These are phyloP conservation scores for Platismatia glauca DNA, from an alignment of 495 filamentous ascomycete species.

Conservation along the genomic window DNA sequence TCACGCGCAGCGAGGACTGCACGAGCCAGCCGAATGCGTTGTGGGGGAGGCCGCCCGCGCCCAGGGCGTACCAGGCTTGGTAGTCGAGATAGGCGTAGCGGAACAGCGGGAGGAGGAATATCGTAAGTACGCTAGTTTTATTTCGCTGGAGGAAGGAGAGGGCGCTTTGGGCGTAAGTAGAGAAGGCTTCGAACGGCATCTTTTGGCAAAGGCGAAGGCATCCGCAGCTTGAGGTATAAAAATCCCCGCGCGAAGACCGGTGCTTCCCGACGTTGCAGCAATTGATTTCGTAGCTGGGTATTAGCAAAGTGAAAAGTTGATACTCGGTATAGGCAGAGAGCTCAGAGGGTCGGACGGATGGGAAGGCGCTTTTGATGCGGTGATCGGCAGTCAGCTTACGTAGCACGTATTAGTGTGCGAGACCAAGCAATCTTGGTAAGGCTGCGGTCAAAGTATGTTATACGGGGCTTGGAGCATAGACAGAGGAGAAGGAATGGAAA, in stretches of 20 bases:
- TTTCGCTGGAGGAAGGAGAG: background rate
- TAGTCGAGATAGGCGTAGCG: constrained; percentile 10
- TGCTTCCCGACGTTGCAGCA: too few species aligned
- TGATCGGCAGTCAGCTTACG: too few species aligned
- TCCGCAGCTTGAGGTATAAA: background rate
- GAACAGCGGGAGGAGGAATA: background rate
- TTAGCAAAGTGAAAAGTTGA: too few species aligned
- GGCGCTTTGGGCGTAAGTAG: background rate
- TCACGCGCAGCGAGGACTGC: background rate
- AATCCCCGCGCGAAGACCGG: background rate
- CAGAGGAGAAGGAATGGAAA: too few species aligned
- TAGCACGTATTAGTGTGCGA: too few species aligned
- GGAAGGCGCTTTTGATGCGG: too few species aligned
- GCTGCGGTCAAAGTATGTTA: too few species aligned
- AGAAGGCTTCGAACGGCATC: background rate
- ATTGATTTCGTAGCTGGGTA: too few species aligned
- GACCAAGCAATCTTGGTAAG: too few species aligned
- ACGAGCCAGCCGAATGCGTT: constrained; percentile 12
- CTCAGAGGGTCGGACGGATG: too few species aligned
- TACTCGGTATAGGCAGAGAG: too few species aligned
- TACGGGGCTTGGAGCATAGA: too few species aligned
- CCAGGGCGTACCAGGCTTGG: constrained; percentile 10
- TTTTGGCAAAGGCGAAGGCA: background rate
- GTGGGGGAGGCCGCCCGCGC: constrained; percentile 10
- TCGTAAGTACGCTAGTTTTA: background rate